phyloP scores from a whole-genome alignment of 2,329 filamentous ascomycete species.

The Alternaria panax region DNA sequence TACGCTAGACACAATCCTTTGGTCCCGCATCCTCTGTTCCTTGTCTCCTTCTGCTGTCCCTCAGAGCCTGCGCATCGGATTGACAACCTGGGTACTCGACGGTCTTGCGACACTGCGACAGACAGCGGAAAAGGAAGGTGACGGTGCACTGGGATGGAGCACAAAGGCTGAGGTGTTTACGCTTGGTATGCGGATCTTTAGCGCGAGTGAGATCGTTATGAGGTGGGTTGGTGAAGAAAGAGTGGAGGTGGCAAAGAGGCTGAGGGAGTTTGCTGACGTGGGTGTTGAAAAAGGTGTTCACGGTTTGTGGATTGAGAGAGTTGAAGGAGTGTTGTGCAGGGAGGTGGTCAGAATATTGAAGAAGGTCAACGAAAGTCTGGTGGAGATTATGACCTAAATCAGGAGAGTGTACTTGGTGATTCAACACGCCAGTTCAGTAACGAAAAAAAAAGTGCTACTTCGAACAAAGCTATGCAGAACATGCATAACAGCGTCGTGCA shows the following conservation, averaged over 20 bases:
- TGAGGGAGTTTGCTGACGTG: constrained; percentile 37
- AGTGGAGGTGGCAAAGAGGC: constrained; percentile 30
- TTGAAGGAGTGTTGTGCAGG: constrained; percentile 42
- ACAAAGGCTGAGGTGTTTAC: constrained; percentile 73
- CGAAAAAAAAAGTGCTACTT: background rate
- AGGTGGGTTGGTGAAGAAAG: constrained; percentile 28
- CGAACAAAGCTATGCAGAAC: background rate
- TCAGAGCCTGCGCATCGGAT: constrained; percentile 23
- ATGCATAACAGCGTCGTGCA: background rate
- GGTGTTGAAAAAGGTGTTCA: constrained; percentile 37
- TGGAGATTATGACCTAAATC: background rate
- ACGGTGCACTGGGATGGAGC: constrained; percentile 76
- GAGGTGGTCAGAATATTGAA: constrained; percentile 22
- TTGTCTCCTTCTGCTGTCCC: constrained; percentile 3
- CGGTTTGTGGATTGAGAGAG: constrained; percentile 49
- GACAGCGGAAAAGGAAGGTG: constrained; percentile 51
- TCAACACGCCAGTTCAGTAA: background rate
- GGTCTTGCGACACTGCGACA: constrained; percentile 58
- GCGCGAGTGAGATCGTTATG: constrained; percentile 51
- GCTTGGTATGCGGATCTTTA: constrained; percentile 59
- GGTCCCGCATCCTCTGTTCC: constrained; percentile 63
- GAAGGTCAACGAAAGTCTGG: constrained; percentile 9
- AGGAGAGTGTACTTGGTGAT: background rate
- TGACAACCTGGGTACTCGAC: constrained; percentile 57
- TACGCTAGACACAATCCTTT: constrained; percentile 74